Evolutionary conservation across 2,329 filamentous ascomycete genomes (phyloP), one percentile per base, ranked within the genome.

Genomic region (Aspergillus vadensis): DNA sequence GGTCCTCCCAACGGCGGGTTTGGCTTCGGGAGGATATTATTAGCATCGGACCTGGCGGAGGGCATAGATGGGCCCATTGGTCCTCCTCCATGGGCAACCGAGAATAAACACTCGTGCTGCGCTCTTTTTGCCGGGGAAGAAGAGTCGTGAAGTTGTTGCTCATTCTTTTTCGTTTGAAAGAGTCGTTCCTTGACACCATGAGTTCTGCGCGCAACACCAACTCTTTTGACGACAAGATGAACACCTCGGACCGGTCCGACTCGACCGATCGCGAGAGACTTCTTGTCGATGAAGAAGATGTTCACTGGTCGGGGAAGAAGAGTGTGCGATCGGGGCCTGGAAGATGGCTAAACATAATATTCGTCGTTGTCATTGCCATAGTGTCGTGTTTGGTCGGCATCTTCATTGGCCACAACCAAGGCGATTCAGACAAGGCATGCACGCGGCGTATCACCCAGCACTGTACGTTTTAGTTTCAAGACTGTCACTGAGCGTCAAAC

Each of bases 371-470:
- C 0, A 43, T 59, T 6, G 56, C 65, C 2, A 47, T 65, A 0
- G 55, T 70, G 3, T 69, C 68, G 17, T 65, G 64, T 25, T 61
- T 68, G 63, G 49, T 66, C 5, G 67, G 65, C 2, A 32, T 65
- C 2, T 57, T 64, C 23, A 51, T 68, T 12, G 65, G 63, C 2
- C 58, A 55, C 10, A 58, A 61, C 9, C 19, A 55, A 10, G 43
- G 50, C 6, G 64, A 72, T 38, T 27, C 67, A 12, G 64, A 72
- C 38, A 44, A 61, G 12, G 39, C 65, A 3, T 74, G 70, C 55
- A 64, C 67, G 43, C 48, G 41, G 27, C 70, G 69, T 38, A 60
- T 67, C 9, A 66, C 69, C 3, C 63, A 70, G 25, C 68, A 69
- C 30, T 73, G 71, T 71, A 62, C 49, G 66, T 30, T 3, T 12